phyloP scores from a whole-genome alignment of 139 green algal species.

The Asterochloris sp. region DNA sequence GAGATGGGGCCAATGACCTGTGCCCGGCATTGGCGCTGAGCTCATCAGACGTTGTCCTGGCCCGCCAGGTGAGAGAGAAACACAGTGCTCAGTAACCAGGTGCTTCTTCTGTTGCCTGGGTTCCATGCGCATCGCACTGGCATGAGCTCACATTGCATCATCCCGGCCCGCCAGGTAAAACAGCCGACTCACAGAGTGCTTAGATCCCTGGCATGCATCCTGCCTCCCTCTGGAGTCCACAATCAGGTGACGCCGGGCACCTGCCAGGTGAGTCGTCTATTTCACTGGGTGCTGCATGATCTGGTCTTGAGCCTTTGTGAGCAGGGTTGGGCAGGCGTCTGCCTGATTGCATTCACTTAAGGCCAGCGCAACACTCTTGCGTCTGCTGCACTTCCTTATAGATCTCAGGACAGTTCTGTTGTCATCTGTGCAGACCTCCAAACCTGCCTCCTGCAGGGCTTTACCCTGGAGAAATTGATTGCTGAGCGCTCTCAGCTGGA shows the following conservation, averaged over 20 bases:
- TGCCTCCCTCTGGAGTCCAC: neutral
- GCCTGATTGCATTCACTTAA: neutral
- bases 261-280: neutral
- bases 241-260: neutral
- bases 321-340: neutral
- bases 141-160: neutral
- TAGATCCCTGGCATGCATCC: neutral
- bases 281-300: neutral
- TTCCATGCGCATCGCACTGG: neutral
- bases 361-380: neutral
- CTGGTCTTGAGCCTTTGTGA: neutral
- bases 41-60: slow-evolving; percentile 61
- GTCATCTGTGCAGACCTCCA: neutral
- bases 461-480: slow-evolving; percentile 25
- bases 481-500: neutral
- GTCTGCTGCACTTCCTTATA: neutral
- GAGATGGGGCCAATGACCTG: slow-evolving; percentile 79
- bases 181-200: neutral
- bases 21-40: slow-evolving; percentile 68
- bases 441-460: neutral
- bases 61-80: slow-evolving; percentile 27
- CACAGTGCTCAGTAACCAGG: no score
- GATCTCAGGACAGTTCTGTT: neutral
- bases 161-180: no score
- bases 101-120: neutral